Base-by-base conservation (phyloP, 2,329 filamentous ascomycete species). In the Beauveria asiatica region DNA sequence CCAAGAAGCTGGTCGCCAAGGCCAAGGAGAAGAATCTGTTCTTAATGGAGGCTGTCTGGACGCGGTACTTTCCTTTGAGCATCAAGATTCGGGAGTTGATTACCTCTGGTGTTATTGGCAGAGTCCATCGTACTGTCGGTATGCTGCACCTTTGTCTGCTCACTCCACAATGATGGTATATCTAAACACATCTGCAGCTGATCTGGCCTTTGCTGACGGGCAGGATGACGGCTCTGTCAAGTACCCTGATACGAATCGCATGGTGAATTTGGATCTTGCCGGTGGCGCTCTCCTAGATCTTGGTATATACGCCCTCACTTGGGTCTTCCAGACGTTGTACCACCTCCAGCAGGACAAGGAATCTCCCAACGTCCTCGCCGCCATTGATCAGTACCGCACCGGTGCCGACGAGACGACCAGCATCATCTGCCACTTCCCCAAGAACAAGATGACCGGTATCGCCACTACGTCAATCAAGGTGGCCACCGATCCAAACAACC, bases 41-140 rank as follows among this genome's bases (percentile, higher is more conserved):
- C 79, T 75, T 93, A 63, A 92, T 92, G 88, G 89, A 93, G 75
- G 90, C 90, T 48, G 90, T 95, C 21, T 96, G 91, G 92, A 95
- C 90, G 41, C 81, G 92, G 62, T 94, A 88, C 76, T 94, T 96
- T 76, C 92, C 92, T 2, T 76, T 96, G 13, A 92, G 88, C 68
- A 83, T 91, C 71, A 84, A 89, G 71, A 78, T 92, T 42, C 79
- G 88, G 56, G 84, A 92, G 68, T 75, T 92, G 61, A 78, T 85
- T 55, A 67, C 74, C 60, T 74, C 75, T 1, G 82, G 81, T 30
- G 75, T 76, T 64, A 81, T 85, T 65, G 85, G 85, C 4, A 77
- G 78, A 19, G 83, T 89, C 54, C 84, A 83, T 65, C 82, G 85
- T 62, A 82, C 83, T 33, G 70, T 80, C 60, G 78, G 79, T 81